Percentiles rank a stretch among this genome's conserved stretches.
phyloP scores from a whole-genome alignment of 2,329 filamentous ascomycete genomes.

The Bipolaris gigantea region DNA sequence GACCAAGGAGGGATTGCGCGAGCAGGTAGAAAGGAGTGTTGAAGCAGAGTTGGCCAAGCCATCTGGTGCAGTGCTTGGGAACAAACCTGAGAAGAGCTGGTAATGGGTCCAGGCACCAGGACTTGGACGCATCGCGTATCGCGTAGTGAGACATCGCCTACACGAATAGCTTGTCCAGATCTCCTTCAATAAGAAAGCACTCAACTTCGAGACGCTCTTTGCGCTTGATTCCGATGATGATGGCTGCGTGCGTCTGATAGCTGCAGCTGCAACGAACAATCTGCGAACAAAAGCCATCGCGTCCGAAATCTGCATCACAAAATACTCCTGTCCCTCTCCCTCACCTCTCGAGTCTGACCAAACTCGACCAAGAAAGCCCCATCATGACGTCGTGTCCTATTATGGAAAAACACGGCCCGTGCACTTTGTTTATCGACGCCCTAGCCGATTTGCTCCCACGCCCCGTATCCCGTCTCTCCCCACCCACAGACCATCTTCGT shows the following conservation, averaged over 20 bases:
- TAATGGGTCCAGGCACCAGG: slow-evolving; percentile 1
- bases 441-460: slow-evolving; percentile 17
- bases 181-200: background rate
- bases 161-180: background rate
- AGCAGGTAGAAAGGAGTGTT: slow-evolving; percentile 47
- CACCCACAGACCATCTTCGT: slow-evolving; percentile 32
- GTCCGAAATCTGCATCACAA: background rate
- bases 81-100: slow-evolving; percentile 33
- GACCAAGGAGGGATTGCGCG: slow-evolving; percentile 27
- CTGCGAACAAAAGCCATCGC: background rate
- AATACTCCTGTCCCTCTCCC: background rate
- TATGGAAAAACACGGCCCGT: slow-evolving; percentile 11
- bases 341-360: background rate
- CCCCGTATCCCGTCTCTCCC: slow-evolving; percentile 13
- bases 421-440: slow-evolving; percentile 25
- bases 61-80: slow-evolving; percentile 44
- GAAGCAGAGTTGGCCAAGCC: slow-evolving; percentile 47
- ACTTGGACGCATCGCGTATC: background rate
- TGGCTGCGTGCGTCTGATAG: background rate
- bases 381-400: slow-evolving; percentile 17
- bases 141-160: background rate
- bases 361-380: background rate
- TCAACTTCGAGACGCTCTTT: background rate
- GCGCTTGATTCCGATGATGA: background rate
- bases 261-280: background rate